Conservation (phyloP, 2,329 filamentous ascomycete genomes). For the Cladobotryum protrusum region DNA sequence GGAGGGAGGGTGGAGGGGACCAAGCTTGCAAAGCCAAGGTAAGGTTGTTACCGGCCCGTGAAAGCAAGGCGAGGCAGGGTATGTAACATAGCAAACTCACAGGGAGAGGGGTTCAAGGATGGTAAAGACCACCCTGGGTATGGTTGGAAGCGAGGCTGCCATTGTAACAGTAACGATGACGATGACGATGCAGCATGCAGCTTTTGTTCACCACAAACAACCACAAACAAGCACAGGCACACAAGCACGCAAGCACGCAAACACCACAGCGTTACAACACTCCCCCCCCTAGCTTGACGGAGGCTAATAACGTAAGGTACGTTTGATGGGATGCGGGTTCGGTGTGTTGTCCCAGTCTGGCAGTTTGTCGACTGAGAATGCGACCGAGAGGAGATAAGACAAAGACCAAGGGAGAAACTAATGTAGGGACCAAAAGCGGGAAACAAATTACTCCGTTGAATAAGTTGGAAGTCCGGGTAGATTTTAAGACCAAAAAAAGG, state of each 20-base stretch:
- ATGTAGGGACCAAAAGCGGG: neutral
- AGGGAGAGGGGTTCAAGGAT: constrained; percentile 63
- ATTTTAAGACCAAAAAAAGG: no score
- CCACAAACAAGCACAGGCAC: no score
- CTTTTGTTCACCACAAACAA: no score
- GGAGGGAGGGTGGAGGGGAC: neutral
- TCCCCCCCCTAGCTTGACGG: no score
- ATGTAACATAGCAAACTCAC: no score
- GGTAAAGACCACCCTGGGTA: constrained; percentile 62
- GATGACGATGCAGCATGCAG: constrained; percentile 3
- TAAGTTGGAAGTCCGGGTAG: no score
- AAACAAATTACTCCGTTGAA: neutral
- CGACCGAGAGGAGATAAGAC: neutral
- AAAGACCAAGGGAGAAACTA: neutral
- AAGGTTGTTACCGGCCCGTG: no score
- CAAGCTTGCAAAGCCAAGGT: no score
- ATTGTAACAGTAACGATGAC: constrained; percentile 29
- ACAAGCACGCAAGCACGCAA: no score
- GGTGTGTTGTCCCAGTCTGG: neutral
- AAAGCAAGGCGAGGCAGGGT: no score
- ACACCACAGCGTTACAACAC: neutral
- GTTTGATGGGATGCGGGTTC: neutral
- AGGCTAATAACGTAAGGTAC: no score
- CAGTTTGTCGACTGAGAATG: neutral
- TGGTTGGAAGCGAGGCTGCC: constrained; percentile 55